phyloP scores from a whole-genome alignment of 2,329 filamentous ascomycete species.

The Pseudogymnoascus sp. region DNA sequence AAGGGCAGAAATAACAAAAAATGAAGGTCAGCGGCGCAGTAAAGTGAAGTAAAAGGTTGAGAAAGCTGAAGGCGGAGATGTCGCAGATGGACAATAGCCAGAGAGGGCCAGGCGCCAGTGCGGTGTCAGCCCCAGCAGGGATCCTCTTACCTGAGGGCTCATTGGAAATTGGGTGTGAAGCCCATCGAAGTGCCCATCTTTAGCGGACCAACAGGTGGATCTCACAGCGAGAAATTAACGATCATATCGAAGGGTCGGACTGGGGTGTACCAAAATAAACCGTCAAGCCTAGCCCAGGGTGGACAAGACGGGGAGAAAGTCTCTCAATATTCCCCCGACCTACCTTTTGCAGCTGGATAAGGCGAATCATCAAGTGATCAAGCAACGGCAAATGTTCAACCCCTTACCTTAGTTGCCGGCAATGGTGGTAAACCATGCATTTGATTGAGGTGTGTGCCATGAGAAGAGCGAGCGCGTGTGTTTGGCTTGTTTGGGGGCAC shows the following conservation, averaged over 20 bases:
- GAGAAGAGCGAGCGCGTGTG: not conserved
- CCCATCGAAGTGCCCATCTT: not conserved
- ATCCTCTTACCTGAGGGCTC: not conserved
- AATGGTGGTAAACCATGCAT: not conserved
- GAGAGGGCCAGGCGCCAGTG: not conserved
- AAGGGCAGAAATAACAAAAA: not conserved
- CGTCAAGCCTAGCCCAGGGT: not conserved
- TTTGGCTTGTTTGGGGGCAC: not conserved
- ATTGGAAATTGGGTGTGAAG: not conserved
- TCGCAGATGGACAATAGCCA: not conserved
- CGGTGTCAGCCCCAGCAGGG: not conserved
- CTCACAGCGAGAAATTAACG: not conserved
- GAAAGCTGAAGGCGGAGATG: not conserved
- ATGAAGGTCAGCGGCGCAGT: not conserved
- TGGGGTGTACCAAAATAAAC: not conserved
- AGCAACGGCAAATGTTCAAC: not conserved
- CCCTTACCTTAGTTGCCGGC: not conserved
- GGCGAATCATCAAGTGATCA: not conserved
- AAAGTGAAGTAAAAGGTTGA: not conserved
- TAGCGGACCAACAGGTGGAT: not conserved
- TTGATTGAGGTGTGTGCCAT: not conserved
- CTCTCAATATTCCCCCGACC: not conserved
- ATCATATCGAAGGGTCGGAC: not conserved
- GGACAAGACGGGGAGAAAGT: not conserved
- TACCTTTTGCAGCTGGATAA: not conserved